Percentiles rank a stretch among this genome's conserved stretches.
Conservation (phyloP, 1,284 basidiomycete genomes). For the Coriolopsis trogii region DNA sequence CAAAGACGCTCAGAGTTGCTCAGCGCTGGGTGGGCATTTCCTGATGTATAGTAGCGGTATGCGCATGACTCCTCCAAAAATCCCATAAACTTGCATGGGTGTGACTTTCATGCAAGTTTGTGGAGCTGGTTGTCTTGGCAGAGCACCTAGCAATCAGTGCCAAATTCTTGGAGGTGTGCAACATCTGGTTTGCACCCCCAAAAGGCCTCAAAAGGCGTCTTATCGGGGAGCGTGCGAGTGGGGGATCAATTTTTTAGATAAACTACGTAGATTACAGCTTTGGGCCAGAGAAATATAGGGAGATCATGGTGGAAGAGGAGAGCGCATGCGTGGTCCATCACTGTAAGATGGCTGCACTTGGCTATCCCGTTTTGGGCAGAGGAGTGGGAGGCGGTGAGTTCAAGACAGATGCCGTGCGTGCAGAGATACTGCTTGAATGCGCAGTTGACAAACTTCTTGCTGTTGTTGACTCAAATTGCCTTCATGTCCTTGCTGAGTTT, state of each 20-base stretch:
- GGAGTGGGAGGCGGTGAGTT: neutral
- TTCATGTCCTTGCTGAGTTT: conserved; percentile 17
- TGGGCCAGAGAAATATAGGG: conserved; percentile 27
- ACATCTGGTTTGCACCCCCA: conserved; percentile 28
- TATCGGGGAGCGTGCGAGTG: conserved; percentile 8
- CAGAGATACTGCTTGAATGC: conserved; percentile 15
- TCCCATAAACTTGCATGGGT: conserved; percentile 26
- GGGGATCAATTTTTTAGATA: conserved; percentile 28
- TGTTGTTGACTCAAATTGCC: conserved; percentile 32
- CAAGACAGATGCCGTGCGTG: neutral
- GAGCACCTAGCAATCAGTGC: conserved; percentile 25
- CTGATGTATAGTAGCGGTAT: conserved; percentile 27
- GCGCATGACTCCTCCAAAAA: conserved; percentile 20
- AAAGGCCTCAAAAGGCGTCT: conserved; percentile 28
- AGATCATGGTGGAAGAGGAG: conserved; percentile 24
- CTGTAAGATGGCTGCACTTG: neutral
- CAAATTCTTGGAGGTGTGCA: conserved; percentile 29
- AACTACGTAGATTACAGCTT: conserved; percentile 17
- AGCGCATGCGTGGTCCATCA: neutral
- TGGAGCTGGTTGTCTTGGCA: conserved; percentile 10
- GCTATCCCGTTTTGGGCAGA: conserved; percentile 10
- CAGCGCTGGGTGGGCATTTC: no score
- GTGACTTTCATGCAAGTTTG: conserved; percentile 25
- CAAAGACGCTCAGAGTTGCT: no score
- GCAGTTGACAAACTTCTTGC: conserved; percentile 29